Evolutionary conservation across 176 grass and related monocot genomes (phyloP).

Genomic region (Melocanna baccifera): DNA sequence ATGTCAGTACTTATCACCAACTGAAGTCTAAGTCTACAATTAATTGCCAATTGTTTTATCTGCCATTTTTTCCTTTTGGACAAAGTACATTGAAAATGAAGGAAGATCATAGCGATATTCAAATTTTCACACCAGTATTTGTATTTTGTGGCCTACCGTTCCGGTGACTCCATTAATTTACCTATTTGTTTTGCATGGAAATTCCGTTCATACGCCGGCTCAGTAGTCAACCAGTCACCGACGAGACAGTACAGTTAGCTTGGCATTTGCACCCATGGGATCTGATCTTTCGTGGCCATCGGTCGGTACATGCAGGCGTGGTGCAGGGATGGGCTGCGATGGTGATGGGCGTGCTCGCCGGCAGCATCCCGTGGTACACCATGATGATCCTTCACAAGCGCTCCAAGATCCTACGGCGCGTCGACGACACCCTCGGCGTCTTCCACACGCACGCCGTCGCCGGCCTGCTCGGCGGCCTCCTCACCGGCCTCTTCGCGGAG

Average conservation of each 20-base stretch:
- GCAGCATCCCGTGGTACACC: conserved; percentile 72
- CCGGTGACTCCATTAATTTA: background rate
- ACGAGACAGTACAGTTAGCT: background rate
- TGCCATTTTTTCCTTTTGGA: background rate
- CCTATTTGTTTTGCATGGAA: too few relatives aligned
- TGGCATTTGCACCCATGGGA: too few relatives aligned
- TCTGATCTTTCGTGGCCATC: background rate
- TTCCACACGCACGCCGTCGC: conserved; percentile 76
- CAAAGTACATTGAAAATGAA: background rate
- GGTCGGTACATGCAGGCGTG: conserved; percentile 30
- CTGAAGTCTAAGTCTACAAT: conserved; percentile 21
- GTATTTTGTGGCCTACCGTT: background rate
- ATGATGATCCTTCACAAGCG: conserved; percentile 85
- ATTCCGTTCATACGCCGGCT: background rate
- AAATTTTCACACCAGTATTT: background rate
- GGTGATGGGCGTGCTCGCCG: conserved; percentile 61
- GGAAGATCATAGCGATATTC: background rate
- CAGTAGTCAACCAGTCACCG: background rate
- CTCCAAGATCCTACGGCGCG: conserved; percentile 29
- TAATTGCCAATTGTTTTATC: background rate
- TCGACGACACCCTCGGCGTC: conserved; percentile 74
- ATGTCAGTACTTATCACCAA: conserved; percentile 6
- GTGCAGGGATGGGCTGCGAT: conserved; percentile 75
- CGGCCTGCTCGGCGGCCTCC: conserved; percentile 49
- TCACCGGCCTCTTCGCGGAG: conserved; percentile 51